Base-by-base conservation (phyloP, 2,329 filamentous ascomycete species). In the Chaetomium sp. region DNA sequence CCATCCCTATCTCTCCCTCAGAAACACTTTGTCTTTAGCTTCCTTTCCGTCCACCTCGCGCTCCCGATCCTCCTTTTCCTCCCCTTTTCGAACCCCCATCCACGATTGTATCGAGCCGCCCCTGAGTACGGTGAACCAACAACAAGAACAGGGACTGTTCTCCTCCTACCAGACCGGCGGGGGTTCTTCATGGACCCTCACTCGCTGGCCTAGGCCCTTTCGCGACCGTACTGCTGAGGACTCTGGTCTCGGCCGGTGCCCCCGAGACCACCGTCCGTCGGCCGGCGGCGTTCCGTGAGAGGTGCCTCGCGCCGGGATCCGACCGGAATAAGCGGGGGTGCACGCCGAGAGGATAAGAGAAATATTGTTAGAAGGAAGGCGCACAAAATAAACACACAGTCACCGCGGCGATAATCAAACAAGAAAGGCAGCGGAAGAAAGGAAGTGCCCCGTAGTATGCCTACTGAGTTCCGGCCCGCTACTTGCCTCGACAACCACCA, bases 141-240 rank as follows among this genome's bases (percentile, higher is more conserved):
- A n/a, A 50, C 19, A 36, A 34, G 38, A 49, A 46, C 44, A 40
- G 12, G 41, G 44, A 49, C 42, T 45, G 34, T 10, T 9, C 52
- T 27, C 40, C 35, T 47, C 42, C 48, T 11, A 53, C 55, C 53
- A 52, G 42, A 54, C 54, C 45, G 57, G 59, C 59, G 58, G 57
- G 62, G 62, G 57, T 60, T 65, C 67, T 73, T 73, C 70, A 72
- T 72, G 70, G 70, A 70, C 69, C 66, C 61, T 65, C 64, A 64
- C 68, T 67, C 65, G 63, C 66, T 70, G 69, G 66, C 66, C 65
- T 65, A 65, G 67, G 70, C 67, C 64, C 73, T 75, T 78, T 78
- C 76, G 78, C 79, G 77, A 81, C 76, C 74, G 77, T 77, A 76
- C 78, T 80, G 79, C 79, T 81, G 79, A 81, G 75, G 79, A 80